Percentiles rank a stretch among this genome's conserved stretches.
Conservation (phyloP, 257 asterid species). For the Vinca minor region DNA sequence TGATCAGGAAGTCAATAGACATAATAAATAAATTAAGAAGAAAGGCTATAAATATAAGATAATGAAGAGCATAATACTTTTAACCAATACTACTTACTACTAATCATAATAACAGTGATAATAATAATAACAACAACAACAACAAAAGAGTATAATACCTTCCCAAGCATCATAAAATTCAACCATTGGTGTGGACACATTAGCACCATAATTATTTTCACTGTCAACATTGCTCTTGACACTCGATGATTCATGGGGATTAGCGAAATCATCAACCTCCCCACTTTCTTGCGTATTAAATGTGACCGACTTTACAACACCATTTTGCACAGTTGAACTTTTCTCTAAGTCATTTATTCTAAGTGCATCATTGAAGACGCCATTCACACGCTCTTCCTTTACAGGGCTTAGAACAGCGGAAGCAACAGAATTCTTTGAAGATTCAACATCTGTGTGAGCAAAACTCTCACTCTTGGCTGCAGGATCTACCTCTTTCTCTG, state of each 20-base stretch:
- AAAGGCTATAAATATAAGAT: slow-evolving; percentile 3
- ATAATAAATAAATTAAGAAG: background rate
- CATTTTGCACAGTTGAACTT: slow-evolving; percentile 30
- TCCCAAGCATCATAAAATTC: slow-evolving; percentile 99
- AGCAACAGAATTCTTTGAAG: slow-evolving; percentile 17
- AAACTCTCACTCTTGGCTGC: slow-evolving; percentile 27
- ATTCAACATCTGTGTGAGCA: slow-evolving; percentile 20
- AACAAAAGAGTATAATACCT: slow-evolving; percentile 48
- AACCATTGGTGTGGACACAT: slow-evolving; percentile 41
- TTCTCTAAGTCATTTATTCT: slow-evolving; percentile 19
- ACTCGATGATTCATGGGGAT: slow-evolving; percentile 56
- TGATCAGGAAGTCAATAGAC: background rate
- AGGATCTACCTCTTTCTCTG: slow-evolving; percentile 19
- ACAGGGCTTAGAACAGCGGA: slow-evolving; percentile 21
- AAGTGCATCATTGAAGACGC: slow-evolving; percentile 14
- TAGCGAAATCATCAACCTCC: slow-evolving; percentile 51
- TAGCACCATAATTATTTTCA: slow-evolving; percentile 42
- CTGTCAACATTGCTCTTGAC: slow-evolving; percentile 49
- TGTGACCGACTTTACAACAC: slow-evolving; percentile 22
- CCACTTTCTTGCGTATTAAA: slow-evolving; percentile 35
- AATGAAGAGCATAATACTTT: slow-evolving; percentile 46
- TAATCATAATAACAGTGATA: no score
- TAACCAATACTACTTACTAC: no score
- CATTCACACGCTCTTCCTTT: slow-evolving; percentile 18
- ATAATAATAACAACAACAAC: no score